Percentiles rank a stretch among this genome's conserved stretches.
phyloP scores from a whole-genome alignment of 371 early-diverging fungal species.

The Zancudomyces culisetae region DNA sequence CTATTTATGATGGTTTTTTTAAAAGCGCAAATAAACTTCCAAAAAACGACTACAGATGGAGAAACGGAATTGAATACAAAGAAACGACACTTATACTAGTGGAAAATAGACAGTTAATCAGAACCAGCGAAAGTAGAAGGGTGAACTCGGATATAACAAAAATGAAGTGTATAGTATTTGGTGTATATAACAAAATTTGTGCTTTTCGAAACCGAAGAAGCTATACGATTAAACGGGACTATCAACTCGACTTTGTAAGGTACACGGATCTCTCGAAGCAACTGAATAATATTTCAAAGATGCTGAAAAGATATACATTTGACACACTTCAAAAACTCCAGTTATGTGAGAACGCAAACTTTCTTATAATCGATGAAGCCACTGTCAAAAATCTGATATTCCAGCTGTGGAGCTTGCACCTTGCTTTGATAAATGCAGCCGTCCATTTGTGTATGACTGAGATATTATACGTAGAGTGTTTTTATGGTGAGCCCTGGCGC shows the following conservation, averaged over 20 bases:
- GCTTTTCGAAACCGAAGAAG: neutral
- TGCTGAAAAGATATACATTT: neutral
- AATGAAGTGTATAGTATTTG: neutral
- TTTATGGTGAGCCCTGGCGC: neutral
- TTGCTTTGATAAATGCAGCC: neutral
- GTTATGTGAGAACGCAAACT: neutral
- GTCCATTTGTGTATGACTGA: neutral
- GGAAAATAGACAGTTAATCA: neutral
- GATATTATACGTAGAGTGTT: neutral
- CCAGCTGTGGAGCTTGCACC: neutral
- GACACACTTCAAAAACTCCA: neutral
- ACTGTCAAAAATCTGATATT: neutral
- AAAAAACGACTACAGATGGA: neutral
- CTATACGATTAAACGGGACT: neutral
- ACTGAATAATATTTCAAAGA: neutral
- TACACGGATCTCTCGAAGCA: neutral
- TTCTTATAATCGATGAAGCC: neutral
- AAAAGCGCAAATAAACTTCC: neutral
- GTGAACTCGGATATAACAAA: neutral
- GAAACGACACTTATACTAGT: neutral
- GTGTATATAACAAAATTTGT: neutral
- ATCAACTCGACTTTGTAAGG: neutral
- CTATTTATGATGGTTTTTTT: neutral
- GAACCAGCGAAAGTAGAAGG: neutral
- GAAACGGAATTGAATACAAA: neutral